These are phyloP conservation scores for Parmales sp. DNA, from an alignment of 108 stramenopile species.

Conservation along the genomic window DNA sequence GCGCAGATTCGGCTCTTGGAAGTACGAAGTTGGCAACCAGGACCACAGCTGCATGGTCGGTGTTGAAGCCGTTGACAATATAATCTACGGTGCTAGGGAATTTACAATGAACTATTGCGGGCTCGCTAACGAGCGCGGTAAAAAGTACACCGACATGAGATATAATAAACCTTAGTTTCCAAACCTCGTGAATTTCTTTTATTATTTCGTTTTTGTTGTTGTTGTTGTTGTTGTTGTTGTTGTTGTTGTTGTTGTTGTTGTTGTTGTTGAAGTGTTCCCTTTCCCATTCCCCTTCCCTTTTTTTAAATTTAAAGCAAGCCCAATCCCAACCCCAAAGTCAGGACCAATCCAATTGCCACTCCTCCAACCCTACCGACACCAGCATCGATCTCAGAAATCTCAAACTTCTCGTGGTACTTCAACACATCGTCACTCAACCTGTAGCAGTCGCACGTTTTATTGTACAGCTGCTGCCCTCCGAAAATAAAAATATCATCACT, in stretches of 20 bases:
- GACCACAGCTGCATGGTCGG: background rate
- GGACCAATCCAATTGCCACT: too few species aligned
- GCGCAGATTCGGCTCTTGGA: conserved; percentile 4
- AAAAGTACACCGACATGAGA: conserved; percentile 7
- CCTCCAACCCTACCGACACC: too few species aligned
- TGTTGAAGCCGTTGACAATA: conserved; percentile 7
- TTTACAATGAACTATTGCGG: background rate
- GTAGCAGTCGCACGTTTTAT: background rate
- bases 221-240: too few species aligned
- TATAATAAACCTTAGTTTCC: background rate
- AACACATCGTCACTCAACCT: background rate
- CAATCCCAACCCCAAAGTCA: too few species aligned
- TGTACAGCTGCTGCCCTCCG: conserved; percentile 5
- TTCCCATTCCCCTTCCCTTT: too few species aligned
- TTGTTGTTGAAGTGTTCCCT: too few species aligned
- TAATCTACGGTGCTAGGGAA: background rate
- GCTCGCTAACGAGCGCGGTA: background rate
- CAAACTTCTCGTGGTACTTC: too few species aligned
- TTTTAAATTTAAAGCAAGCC: too few species aligned
- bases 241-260: too few species aligned
- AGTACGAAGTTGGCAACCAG: conserved; percentile 6
- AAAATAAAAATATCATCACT: conserved; percentile 1
- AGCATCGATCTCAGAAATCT: too few species aligned
- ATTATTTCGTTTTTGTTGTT: background rate
- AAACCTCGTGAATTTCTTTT: background rate